Evolutionary conservation across 495 filamentous ascomycete genomes (phyloP).

Genomic region (Aspergillus homomorphus): DNA sequence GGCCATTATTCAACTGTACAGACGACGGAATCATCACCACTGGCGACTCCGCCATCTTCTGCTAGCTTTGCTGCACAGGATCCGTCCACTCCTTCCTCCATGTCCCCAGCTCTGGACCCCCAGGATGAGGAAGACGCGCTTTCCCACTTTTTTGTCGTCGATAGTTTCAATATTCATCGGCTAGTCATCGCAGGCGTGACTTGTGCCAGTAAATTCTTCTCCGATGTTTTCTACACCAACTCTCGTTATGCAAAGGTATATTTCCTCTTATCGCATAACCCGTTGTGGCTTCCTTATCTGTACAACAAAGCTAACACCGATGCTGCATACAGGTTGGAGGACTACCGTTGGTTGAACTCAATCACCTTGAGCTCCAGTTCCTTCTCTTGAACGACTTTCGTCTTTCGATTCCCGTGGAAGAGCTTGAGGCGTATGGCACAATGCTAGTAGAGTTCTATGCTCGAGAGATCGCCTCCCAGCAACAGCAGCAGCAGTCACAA

Average conservation of each 20-base stretch:
- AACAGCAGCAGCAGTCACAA: constrained; percentile 38
- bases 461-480: constrained; percentile 78
- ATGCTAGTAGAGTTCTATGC: constrained; percentile 99
- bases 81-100: constrained; percentile 29
- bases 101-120: constrained; percentile 35
- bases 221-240: constrained; percentile 99
- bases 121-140: constrained; percentile 56
- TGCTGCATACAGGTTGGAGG: constrained; percentile 73
- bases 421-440: constrained; percentile 94
- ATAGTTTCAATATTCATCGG: constrained; percentile 98
- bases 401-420: constrained; percentile 88
- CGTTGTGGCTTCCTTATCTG: not conserved
- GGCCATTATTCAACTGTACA: constrained; percentile 14
- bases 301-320: constrained; percentile 7
- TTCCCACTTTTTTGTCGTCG: constrained; percentile 90
- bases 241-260: constrained; percentile 97
- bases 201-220: constrained; percentile 99
- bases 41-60: constrained; percentile 39
- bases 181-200: constrained; percentile 97
- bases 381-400: constrained; percentile 96
- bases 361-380: constrained; percentile 96
- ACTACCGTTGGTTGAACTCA: constrained; percentile 91
- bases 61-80: constrained; percentile 34
- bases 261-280: constrained; percentile 3
- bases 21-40: constrained; percentile 25